Percentiles rank a stretch among this genome's conserved stretches.
Conservation (phyloP, 768 basidiomycete species). For the Dentipellis sp. region DNA sequence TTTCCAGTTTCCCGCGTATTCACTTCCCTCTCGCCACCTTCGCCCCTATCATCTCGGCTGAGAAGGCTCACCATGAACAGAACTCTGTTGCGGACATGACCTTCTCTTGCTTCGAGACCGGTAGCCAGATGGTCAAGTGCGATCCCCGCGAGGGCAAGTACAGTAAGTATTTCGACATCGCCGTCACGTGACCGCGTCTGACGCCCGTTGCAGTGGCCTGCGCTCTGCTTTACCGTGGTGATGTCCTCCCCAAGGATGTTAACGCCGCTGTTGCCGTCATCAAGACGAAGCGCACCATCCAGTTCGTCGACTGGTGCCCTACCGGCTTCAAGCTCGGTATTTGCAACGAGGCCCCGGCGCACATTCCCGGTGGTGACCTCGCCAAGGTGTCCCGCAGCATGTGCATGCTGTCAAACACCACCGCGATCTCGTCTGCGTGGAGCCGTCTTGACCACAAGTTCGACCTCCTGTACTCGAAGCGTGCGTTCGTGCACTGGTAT, state of each 20-base stretch:
- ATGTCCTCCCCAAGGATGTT: constrained; percentile 73
- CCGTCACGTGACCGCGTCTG: neutral
- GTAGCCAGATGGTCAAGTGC: constrained; percentile 76
- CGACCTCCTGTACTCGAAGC: constrained; percentile 65
- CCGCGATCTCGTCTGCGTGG: constrained; percentile 67
- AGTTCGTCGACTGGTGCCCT: constrained; percentile 73
- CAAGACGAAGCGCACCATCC: constrained; percentile 73
- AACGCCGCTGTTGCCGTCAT: constrained; percentile 65
- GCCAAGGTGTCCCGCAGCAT: constrained; percentile 68
- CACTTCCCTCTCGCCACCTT: constrained; percentile 64
- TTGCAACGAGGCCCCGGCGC: constrained; percentile 70
- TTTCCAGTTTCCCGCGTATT: constrained; percentile 46
- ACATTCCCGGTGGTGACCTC: constrained; percentile 68
- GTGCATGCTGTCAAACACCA: constrained; percentile 75
- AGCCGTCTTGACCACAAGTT: constrained; percentile 73
- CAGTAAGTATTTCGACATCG: constrained; percentile 29
- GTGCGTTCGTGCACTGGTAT: constrained; percentile 50
- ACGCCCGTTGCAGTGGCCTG: constrained; percentile 39
- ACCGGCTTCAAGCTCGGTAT: constrained; percentile 76
- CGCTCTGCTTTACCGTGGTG: constrained; percentile 64
- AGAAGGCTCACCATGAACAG: constrained; percentile 61
- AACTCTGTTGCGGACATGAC: constrained; percentile 67
- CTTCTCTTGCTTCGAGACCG: constrained; percentile 67
- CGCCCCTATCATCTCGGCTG: constrained; percentile 53
- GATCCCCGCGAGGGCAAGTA: constrained; percentile 76